Evolutionary conservation across 2,329 filamentous ascomycete species (phyloP).

Genomic region (Amylocarpus encephaloides): DNA sequence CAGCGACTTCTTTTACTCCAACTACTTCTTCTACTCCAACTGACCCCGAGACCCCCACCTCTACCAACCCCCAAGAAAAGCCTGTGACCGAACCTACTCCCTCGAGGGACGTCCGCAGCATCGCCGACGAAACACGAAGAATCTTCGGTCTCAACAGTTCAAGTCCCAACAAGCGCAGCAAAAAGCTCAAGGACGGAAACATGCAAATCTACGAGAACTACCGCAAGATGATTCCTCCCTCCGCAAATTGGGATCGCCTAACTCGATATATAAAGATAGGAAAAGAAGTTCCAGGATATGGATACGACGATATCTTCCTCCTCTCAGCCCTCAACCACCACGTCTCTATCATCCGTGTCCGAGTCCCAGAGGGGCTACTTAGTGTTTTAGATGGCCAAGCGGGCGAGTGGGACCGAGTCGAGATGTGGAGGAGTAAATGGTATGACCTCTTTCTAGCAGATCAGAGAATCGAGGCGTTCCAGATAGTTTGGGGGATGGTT

Average conservation of each 20-base stretch:
- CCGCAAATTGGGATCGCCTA: conserved; percentile 54
- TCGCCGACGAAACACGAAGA: conserved; percentile 15
- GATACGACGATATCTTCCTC: conserved; percentile 56
- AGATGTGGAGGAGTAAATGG: conserved; percentile 54
- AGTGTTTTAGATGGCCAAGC: conserved; percentile 47
- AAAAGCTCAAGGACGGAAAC: conserved; percentile 29
- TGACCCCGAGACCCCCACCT: neutral
- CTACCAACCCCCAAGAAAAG: neutral
- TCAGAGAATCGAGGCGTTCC: conserved; percentile 51
- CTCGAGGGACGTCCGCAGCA: neutral
- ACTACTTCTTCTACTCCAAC: conserved; percentile 1
- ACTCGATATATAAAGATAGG: conserved; percentile 53
- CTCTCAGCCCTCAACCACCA: conserved; percentile 58
- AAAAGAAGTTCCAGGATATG: conserved; percentile 36
- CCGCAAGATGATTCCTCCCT: conserved; percentile 53
- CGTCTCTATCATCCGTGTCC: conserved; percentile 49
- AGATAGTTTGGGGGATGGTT: conserved; percentile 53
- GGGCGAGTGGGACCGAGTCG: conserved; percentile 34
- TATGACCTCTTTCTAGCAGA: conserved; percentile 51
- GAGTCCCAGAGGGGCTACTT: conserved; percentile 50
- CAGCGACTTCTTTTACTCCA: conserved; percentile 1
- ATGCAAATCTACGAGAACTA: conserved; percentile 58
- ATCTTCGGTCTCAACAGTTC: conserved; percentile 18
- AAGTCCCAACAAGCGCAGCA: conserved; percentile 15
- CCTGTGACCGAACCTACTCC: no score